Evolutionary conservation across 306 rosid species (phyloP), one percentile per base, ranked within the genome.

Genomic region (Purshia tridentata): DNA sequence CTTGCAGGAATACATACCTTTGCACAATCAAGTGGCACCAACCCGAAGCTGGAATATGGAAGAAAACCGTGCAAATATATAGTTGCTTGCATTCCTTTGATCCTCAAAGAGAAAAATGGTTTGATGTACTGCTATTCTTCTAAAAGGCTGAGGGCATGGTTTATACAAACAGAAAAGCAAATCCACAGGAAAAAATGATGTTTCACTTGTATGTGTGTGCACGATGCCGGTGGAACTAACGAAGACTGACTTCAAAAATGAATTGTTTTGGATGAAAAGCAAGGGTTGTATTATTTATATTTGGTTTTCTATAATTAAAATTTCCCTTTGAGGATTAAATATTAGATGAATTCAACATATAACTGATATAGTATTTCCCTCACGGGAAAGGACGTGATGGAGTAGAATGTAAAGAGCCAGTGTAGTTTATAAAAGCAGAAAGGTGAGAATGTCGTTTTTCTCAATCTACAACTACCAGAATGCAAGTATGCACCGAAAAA

Each of bases 21-120:
- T 9, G 64, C 83, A 72, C 15, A 58, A 79, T 41, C 78, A 75
- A 61, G 86, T 79, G 65, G 78, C 76, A 70, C 44, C 87, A 40
- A 55, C 37, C 35, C 78, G 77, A 68, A 64, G 76, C 47, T 80
- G 85, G 71, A 52, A 54, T 39, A 60, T 44, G 37, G 75, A 73
- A 67, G 75, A 55, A 50, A 76, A 53, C 73, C 59, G 70, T 48
- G 39, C 57, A 60, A 29, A 67, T 49, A n/a, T 29, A 29, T 29
- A 29, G 35, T 29, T 29, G 35, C 35, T 29, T 29, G 35, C 35
- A 2, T 29, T 29, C 35, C 35, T 29, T 29, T 29, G 35, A 29
- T 29, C 35, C 35, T 29, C 35, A 2, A 29, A 29, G 35, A 29
- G 16, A 8, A 51, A 16, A 51, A 16, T 7, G 20, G 20, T 18